Evolutionary conservation across 2,329 filamentous ascomycete species (phyloP), one percentile per base, ranked within the genome.

Genomic region (Clarireedia sp.): DNA sequence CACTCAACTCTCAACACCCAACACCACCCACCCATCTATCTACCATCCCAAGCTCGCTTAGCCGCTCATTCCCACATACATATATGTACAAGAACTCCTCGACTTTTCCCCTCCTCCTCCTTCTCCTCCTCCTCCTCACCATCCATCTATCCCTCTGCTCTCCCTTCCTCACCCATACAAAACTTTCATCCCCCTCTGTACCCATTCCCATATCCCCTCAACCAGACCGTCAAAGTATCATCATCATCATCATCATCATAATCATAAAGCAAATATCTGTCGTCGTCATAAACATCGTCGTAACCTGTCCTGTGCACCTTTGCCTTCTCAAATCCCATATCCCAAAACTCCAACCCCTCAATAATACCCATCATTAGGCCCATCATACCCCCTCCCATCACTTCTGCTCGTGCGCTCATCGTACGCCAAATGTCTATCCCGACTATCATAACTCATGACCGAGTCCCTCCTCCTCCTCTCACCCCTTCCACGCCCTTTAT

Each of bases 401-500:
- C 14, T n/a, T 3, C 37, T 48, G 2, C 14, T 43, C 5, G 17
- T 36, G 1, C 23, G 12, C 3, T 49, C 37, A 24, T 43, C 17
- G 23, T 36, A 36, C 16, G 37, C 9, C 8, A 10, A 10, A 19
- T 49, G 5, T 17, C n/a, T 43, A 3, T 49, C 24, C 45, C 45
- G 29, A 14, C 37, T 43, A 19, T 29, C 9, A 48, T 48, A 26
- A 26, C 44, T 54, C 51, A 33, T 33, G 2, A 33, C 33, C n/a
- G 51, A 53, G 41, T 41, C 41, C 41, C 41, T 45, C 41, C 41
- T 45, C 21, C 19, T 21, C 9, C 52, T 33, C n/a, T 38, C 40
- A 14, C 36, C 47, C 12, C 45, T n/a, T n/a, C 46, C 49, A 16
- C 51, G 38, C 21, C 52, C 41, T 12, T 40, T 54, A 43, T 56